Evolutionary conservation across 176 grass and related monocot species (phyloP).

Genomic region (sorghum (Sorghum bicolor)): DNA sequence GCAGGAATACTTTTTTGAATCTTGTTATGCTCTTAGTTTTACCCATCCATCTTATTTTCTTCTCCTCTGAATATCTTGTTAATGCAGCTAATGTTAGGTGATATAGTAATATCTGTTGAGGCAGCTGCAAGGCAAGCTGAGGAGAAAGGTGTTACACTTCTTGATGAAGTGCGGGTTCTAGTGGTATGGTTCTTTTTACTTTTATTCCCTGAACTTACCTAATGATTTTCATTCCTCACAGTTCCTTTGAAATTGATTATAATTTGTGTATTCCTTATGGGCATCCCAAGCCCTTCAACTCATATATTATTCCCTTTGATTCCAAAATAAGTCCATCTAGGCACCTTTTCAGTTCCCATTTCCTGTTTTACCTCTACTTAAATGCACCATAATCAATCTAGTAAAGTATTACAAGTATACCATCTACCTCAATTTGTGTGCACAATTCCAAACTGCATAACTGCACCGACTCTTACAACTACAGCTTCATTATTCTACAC

Average conservation of each 20-base stretch:
- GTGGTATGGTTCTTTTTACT: constrained; percentile 46
- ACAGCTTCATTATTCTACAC: not conserved
- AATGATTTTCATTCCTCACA: not conserved
- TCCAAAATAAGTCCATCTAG: not conserved
- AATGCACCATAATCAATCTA: not conserved
- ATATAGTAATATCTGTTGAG: constrained; percentile 88
- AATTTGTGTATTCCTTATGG: not conserved
- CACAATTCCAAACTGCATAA: not conserved
- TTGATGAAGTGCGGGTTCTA: constrained; percentile 86
- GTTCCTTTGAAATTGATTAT: not conserved
- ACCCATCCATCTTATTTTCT: constrained; percentile 5
- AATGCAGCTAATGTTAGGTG: constrained; percentile 79
- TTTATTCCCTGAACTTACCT: not conserved
- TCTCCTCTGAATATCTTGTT: constrained; percentile 17
- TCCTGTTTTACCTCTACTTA: not conserved
- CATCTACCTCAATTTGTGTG: not conserved
- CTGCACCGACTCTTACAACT: not conserved
- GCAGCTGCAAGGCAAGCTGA: constrained; percentile 88
- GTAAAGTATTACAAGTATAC: not conserved
- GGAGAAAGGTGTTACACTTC: constrained; percentile 80
- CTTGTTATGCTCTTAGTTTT: constrained; percentile 4
- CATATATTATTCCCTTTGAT: not conserved
- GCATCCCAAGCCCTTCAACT: not conserved
- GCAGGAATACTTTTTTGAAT: constrained; percentile 32
- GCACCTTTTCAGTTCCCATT: not conserved